phyloP scores from a whole-genome alignment of 2,329 filamentous ascomycete genomes.

The Leptodontidium sp. region DNA sequence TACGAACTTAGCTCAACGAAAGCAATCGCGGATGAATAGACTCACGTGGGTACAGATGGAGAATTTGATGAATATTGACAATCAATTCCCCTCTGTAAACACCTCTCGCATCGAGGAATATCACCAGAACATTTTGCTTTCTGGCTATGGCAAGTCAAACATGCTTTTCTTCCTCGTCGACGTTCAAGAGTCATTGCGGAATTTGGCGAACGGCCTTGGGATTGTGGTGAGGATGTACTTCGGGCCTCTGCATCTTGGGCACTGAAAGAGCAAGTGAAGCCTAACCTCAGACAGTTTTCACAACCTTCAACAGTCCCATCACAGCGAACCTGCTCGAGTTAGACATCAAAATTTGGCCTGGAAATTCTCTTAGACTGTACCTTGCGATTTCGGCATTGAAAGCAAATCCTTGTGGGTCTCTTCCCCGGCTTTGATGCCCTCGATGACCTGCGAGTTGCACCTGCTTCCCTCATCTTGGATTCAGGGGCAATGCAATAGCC shows the following conservation, averaged over 20 bases:
- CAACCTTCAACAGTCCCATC: background rate
- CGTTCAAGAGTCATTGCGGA: background rate
- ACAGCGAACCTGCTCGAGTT: slow-evolving; percentile 3
- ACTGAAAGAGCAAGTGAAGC: slow-evolving; percentile 4
- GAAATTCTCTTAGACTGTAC: background rate
- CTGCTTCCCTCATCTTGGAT: background rate
- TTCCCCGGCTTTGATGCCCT: background rate
- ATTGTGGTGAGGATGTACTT: background rate
- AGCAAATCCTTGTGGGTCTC: slow-evolving; percentile 8
- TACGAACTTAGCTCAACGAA: background rate
- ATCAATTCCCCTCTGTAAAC: background rate
- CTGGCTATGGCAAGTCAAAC: slow-evolving; percentile 1
- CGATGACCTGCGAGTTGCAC: background rate
- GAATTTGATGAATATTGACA: slow-evolving; percentile 6
- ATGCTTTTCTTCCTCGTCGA: slow-evolving; percentile 3
- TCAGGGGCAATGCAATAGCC: background rate
- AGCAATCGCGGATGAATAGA: background rate
- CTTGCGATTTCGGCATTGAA: slow-evolving; percentile 8
- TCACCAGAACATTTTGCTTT: slow-evolving; percentile 15
- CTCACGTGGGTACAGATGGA: background rate
- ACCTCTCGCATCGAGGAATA: background rate
- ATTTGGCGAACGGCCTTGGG: background rate
- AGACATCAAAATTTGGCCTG: background rate
- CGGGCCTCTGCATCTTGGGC: background rate
- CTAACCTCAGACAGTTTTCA: slow-evolving; percentile 6